Evolutionary conservation across 192 early-diverging fungal species (phyloP).

Genomic region (Umbelopsis sp.): DNA sequence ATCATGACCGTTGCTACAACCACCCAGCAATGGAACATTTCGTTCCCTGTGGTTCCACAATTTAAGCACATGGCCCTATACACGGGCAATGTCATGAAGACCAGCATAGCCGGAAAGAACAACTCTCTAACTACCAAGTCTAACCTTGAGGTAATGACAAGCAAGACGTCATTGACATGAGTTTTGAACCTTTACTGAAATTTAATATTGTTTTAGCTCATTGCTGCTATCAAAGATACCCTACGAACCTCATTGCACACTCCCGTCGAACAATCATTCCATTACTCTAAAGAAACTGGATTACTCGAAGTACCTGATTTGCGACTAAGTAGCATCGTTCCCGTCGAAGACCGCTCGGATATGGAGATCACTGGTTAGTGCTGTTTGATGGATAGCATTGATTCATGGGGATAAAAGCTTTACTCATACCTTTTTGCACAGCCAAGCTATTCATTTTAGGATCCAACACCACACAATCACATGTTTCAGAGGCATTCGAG

Average conservation of each 20-base stretch:
- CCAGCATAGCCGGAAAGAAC: constrained; percentile 40
- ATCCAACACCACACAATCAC: constrained; percentile 2
- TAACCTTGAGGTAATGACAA: constrained; percentile 50
- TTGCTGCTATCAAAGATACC: constrained; percentile 51
- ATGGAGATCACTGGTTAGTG: constrained; percentile 33
- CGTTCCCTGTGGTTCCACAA: constrained; percentile 22
- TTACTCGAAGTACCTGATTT: constrained; percentile 49
- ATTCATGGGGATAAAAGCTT: constrained; percentile 18
- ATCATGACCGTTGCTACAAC: constrained; percentile 12
- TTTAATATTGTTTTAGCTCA: constrained; percentile 37
- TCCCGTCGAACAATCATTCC: constrained; percentile 40
- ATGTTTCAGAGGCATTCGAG: constrained; percentile 26
- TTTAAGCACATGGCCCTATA: constrained; percentile 50
- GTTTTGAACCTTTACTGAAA: not conserved
- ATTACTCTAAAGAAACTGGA: constrained; percentile 40
- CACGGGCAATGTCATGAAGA: constrained; percentile 57
- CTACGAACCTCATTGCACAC: constrained; percentile 41
- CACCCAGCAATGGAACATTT: constrained; percentile 9
- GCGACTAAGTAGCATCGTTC: constrained; percentile 42
- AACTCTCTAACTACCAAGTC: constrained; percentile 45
- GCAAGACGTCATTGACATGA: not conserved
- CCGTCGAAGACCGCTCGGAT: constrained; percentile 31
- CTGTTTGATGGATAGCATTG: not conserved
- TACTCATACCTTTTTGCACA: constrained; percentile 28
- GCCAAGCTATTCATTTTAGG: constrained; percentile 40